Percentiles rank a stretch among this genome's conserved stretches.
These are phyloP conservation scores for Jatropha multifida DNA, from an alignment of 441 rosid species.

Conservation along the genomic window DNA sequence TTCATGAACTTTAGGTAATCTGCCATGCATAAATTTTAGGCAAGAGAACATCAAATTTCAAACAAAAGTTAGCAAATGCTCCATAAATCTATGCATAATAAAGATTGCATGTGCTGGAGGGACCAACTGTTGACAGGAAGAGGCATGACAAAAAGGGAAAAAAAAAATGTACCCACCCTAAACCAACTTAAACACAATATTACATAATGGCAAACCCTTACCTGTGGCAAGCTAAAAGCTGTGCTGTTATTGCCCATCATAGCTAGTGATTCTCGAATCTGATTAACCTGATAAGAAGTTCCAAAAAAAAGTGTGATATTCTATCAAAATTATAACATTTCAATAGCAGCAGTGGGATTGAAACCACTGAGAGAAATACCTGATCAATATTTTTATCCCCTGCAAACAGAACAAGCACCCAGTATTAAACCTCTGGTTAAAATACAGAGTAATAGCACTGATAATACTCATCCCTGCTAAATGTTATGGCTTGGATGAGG, in stretches of 20 bases:
- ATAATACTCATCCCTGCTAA: conserved; percentile 19
- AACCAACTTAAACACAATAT: conserved; percentile 9
- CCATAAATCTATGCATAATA: not conserved
- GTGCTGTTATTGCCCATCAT: conserved; percentile 98
- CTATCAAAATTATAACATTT: conserved; percentile 20
- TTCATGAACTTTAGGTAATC: not conserved
- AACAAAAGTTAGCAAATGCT: not conserved
- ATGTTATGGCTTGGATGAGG: conserved; percentile 7
- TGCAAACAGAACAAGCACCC: conserved; percentile 47
- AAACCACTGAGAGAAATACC: conserved; percentile 44
- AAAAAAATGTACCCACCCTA: not conserved
- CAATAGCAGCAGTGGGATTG: conserved; percentile 16
- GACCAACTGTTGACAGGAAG: not conserved
- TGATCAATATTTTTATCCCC: conserved; percentile 91
- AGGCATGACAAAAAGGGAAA: not conserved
- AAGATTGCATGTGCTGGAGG: not conserved
- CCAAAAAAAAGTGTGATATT: conserved; percentile 16
- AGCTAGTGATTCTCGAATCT: conserved; percentile 90
- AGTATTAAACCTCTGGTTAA: conserved; percentile 25
- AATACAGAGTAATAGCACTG: conserved; percentile 19
- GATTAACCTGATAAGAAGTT: conserved; percentile 65
- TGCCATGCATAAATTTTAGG: not conserved
- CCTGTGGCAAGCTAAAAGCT: conserved; percentile 98
- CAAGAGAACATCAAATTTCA: not conserved
- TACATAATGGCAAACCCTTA: conserved; percentile 33